These are phyloP conservation scores for Ambispora gerdemannii DNA, from an alignment of 192 early-diverging fungal genomes.

Conservation along the genomic window DNA sequence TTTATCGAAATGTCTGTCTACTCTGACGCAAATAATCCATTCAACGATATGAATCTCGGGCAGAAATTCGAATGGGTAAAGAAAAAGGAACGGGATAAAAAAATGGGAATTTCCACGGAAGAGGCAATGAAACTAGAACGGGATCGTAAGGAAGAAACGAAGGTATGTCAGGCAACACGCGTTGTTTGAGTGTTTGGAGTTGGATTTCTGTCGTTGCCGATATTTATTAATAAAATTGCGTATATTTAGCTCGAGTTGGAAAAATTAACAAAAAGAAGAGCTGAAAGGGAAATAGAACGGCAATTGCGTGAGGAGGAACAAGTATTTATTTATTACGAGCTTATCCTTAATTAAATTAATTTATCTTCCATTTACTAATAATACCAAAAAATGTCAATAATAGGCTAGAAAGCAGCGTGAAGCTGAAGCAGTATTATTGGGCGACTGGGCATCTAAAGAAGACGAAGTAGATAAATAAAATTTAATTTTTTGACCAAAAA, in stretches of 20 bases:
- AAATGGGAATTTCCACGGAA: conserved; percentile 55
- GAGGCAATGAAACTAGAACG: conserved; percentile 55
- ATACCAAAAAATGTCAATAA: no score
- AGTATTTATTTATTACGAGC: conserved; percentile 37
- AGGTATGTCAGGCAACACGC: conserved; percentile 24
- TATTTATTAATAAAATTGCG: background rate
- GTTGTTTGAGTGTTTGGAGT: background rate
- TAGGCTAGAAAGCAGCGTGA: conserved; percentile 63
- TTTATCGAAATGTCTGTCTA: conserved; percentile 52
- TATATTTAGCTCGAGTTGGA: conserved; percentile 65
- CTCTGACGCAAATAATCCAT: conserved; percentile 72
- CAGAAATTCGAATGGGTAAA: conserved; percentile 94
- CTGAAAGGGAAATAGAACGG: conserved; percentile 78
- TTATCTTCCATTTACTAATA: background rate
- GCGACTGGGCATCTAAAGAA: conserved; percentile 94
- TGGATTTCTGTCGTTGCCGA: background rate
- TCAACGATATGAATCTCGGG: conserved; percentile 74
- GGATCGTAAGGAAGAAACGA: conserved; percentile 60
- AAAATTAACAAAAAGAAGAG: conserved; percentile 74
- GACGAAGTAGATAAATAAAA: conserved; percentile 54
- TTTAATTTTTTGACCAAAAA: background rate
- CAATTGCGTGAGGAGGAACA: conserved; percentile 79
- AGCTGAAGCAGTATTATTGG: conserved; percentile 80
- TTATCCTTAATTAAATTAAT: background rate
- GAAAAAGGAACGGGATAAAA: conserved; percentile 80